Evolutionary conservation across 2,329 filamentous ascomycete species (phyloP).

Genomic region (Emydomyces testavorans): DNA sequence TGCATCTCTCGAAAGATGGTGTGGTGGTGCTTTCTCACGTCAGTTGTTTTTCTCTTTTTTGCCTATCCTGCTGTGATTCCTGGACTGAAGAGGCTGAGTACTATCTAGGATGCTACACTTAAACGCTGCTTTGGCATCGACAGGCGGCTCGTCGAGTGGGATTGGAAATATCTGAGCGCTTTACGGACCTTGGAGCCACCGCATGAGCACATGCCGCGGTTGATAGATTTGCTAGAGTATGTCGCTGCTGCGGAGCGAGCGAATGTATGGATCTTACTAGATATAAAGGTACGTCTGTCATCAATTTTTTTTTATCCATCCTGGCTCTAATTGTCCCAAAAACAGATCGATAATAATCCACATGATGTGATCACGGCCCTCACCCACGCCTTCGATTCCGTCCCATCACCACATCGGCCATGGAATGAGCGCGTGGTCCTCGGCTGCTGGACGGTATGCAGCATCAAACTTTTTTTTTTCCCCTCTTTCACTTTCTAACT

Average conservation of each 20-base stretch:
- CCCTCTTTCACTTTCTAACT: neutral
- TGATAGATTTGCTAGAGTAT: conserved; percentile 63
- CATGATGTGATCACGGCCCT: conserved; percentile 60
- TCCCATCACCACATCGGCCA: conserved; percentile 38
- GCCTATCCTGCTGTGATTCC: too few relatives aligned
- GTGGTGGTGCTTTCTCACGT: conserved; percentile 79
- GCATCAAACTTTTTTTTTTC: neutral
- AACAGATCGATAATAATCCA: conserved; percentile 35
- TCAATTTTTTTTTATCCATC: neutral
- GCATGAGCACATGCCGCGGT: conserved; percentile 58
- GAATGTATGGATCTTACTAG: conserved; percentile 68
- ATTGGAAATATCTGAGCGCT: conserved; percentile 60
- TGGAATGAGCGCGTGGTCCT: conserved; percentile 68
- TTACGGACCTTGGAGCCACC: conserved; percentile 58
- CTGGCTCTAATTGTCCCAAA: conserved; percentile 5
- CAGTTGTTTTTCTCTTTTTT: conserved; percentile 13
- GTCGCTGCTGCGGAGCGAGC: conserved; percentile 53
- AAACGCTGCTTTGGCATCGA: conserved; percentile 72
- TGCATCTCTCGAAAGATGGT: conserved; percentile 70
- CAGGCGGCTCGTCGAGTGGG: conserved; percentile 60
- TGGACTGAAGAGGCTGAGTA: too few relatives aligned
- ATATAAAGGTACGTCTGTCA: conserved; percentile 59
- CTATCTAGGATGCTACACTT: conserved; percentile 55
- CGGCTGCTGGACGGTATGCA: conserved; percentile 63
- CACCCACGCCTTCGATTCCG: conserved; percentile 49